These are phyloP conservation scores for Citrullus amarus DNA, from an alignment of 306 rosid genomes.

Conservation along the genomic window DNA sequence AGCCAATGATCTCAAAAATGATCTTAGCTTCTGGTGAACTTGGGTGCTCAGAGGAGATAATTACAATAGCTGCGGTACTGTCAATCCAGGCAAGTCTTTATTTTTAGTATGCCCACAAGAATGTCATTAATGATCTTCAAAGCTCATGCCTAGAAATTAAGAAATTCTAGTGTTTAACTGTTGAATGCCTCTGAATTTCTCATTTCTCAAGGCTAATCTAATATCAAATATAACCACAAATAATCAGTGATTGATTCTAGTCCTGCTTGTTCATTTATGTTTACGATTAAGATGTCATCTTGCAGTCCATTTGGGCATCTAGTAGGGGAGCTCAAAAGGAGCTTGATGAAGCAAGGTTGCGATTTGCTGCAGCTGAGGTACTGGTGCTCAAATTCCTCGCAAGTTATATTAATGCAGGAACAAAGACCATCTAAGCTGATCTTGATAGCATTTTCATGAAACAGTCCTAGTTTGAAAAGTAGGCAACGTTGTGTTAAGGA, in stretches of 20 bases:
- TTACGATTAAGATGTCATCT: slow-evolving; percentile 15
- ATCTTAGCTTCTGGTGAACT: slow-evolving; percentile 63
- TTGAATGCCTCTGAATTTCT: neutral
- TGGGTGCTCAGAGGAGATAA: slow-evolving; percentile 90
- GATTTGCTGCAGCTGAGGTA: slow-evolving; percentile 93
- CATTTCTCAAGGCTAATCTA: neutral
- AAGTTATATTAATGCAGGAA: neutral
- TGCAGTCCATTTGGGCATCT: slow-evolving; percentile 82
- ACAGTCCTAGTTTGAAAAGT: neutral
- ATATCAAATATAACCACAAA: neutral
- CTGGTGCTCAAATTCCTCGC: slow-evolving; percentile 6
- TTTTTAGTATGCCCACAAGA: neutral
- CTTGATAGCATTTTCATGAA: neutral
- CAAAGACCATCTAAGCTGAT: neutral
- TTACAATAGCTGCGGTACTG: slow-evolving; percentile 79
- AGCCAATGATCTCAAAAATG: slow-evolving; percentile 95
- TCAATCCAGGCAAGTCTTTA: slow-evolving; percentile 64
- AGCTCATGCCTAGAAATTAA: neutral
- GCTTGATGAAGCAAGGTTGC: slow-evolving; percentile 84
- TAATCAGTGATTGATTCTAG: neutral
- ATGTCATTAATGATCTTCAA: neutral
- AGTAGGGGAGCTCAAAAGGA: slow-evolving; percentile 84
- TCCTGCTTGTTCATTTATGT: neutral
- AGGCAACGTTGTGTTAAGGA: neutral
- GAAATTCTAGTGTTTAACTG: neutral